Conservation (phyloP, 73 alveolate species). For the Breviolum minutum region DNA sequence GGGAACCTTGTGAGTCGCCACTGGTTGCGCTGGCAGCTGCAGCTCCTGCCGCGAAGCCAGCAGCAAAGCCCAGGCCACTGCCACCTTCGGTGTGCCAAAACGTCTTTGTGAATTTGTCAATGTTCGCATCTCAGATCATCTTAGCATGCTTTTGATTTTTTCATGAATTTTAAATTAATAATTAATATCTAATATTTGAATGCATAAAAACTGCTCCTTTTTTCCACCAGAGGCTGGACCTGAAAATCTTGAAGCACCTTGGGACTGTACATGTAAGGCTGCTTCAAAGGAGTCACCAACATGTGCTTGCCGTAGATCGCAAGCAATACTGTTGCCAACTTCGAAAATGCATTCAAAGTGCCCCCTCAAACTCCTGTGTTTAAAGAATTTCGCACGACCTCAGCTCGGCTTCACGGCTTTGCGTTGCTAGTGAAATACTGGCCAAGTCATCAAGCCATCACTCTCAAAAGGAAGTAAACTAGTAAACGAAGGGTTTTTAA, state of each 20-base stretch:
- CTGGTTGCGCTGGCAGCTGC: slow-evolving; percentile 64
- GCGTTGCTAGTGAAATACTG: too few species aligned
- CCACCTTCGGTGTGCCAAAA: not conserved
- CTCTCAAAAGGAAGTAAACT: not conserved
- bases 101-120: too few species aligned
- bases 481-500: too few species aligned
- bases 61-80: slow-evolving; percentile 66
- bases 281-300: not conserved
- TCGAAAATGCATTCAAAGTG: not conserved
- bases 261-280: not conserved
- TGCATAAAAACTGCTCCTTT: too few species aligned
- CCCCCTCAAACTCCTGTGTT: not conserved
- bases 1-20: slow-evolving; percentile 48
- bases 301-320: not conserved
- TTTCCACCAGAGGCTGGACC: too few species aligned
- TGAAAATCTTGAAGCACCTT: too few species aligned
- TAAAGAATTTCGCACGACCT: slow-evolving; percentile 55
- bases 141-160: too few species aligned
- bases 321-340: not conserved
- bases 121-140: too few species aligned
- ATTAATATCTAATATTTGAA: too few species aligned
- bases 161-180: too few species aligned
- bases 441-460: too few species aligned
- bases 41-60: slow-evolving; percentile 85
- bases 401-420: not conserved